Percentiles rank a stretch among this genome's conserved stretches.
These are phyloP conservation scores for Akanthomyces uredinophilus DNA, from an alignment of 2,329 filamentous ascomycete genomes.

Conservation along the genomic window DNA sequence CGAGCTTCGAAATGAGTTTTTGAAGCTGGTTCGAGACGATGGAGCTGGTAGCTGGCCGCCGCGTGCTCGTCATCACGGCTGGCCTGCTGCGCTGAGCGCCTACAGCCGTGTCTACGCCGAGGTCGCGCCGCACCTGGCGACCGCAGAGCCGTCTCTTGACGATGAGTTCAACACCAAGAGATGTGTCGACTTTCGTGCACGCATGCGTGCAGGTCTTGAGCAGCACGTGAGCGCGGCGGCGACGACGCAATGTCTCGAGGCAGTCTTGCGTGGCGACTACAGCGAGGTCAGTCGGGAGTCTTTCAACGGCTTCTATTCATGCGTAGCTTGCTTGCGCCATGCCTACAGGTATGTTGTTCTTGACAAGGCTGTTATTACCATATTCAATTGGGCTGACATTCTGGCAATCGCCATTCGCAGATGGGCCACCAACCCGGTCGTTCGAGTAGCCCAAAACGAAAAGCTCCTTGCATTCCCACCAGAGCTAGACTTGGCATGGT, in stretches of 20 bases:
- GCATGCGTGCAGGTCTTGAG: not conserved
- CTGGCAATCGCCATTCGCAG: not conserved
- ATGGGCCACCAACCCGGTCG: slow-evolving; percentile 4
- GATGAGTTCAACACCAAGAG: not conserved
- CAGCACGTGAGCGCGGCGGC: not conserved
- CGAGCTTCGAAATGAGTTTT: not conserved
- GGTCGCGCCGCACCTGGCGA: not conserved
- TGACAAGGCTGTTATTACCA: not conserved
- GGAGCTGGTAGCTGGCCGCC: slow-evolving; percentile 5
- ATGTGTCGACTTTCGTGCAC: not conserved
- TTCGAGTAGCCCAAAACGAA: slow-evolving; percentile 3
- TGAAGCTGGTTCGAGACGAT: not conserved
- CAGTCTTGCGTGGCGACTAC: not conserved
- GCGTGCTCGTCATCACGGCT: not conserved
- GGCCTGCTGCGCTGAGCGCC: not conserved
- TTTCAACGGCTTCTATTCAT: slow-evolving; percentile 9
- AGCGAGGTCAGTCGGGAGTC: not conserved
- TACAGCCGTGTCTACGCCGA: not conserved
- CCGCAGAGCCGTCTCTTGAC: not conserved
- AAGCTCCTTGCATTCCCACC: not conserved
- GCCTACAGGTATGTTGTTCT: not conserved
- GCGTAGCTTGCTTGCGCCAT: not conserved
- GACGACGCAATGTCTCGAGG: not conserved
- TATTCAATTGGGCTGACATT: not conserved
- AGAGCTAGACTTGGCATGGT: slow-evolving; percentile 1